These are phyloP conservation scores for Nicotiana attenuata DNA, from an alignment of 257 asterid species.

Conservation along the genomic window DNA sequence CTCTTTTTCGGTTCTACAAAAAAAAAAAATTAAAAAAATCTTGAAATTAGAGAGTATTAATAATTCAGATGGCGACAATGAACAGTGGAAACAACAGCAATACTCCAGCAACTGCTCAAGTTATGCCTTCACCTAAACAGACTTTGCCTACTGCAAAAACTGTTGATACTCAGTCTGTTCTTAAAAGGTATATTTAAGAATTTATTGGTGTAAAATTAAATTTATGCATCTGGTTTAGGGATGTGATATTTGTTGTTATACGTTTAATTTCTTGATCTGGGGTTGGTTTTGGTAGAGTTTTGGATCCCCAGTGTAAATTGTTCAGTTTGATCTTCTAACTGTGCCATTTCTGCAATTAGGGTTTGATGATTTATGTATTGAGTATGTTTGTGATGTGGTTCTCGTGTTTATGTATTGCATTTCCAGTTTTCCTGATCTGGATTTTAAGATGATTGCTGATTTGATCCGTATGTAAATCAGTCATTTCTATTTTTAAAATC, in stretches of 20 bases:
- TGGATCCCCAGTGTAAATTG: no score
- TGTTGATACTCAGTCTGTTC: slow-evolving; percentile 30
- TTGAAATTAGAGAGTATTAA: background rate
- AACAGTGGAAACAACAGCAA: slow-evolving; percentile 54
- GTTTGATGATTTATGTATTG: no score
- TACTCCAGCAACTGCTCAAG: slow-evolving; percentile 22
- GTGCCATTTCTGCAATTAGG: no score
- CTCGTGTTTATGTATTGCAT: no score
- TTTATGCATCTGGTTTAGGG: background rate
- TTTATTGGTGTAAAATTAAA: background rate
- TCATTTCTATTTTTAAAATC: no score
- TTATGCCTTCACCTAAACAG: slow-evolving; percentile 24
- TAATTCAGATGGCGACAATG: slow-evolving; percentile 42
- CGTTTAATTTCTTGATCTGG: background rate
- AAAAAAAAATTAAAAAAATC: background rate
- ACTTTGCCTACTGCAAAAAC: slow-evolving; percentile 25
- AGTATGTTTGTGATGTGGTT: no score
- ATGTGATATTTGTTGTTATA: background rate
- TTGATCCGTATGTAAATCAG: no score
- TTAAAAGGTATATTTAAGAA: slow-evolving; percentile 15
- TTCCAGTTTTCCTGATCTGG: no score
- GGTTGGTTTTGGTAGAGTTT: no score
- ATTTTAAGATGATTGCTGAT: no score
- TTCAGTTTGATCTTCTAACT: no score
- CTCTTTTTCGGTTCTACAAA: background rate